Evolutionary conservation across 805 yeast species (phyloP), one percentile per base, ranked within the genome.

Genomic region (Candida manassasensis): DNA sequence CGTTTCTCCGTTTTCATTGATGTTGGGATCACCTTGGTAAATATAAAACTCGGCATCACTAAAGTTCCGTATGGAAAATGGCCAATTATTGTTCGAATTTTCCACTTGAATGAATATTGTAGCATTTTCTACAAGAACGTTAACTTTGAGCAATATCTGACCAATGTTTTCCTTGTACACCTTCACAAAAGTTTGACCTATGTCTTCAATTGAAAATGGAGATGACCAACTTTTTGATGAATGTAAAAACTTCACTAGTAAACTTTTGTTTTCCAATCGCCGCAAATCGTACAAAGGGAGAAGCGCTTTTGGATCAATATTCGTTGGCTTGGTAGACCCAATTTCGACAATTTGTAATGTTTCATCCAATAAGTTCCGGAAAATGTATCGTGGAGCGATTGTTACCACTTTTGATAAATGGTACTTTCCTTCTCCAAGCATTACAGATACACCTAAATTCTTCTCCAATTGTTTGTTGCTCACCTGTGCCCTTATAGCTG

Each of bases 341-440:
- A 77, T 74, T 48, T 83, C 89, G 15, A 79, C 69, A 12, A 87
- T 57, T 39, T 73, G 75, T 7, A 93, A 57, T 0, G 75, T 69
- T 30, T 73, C 73, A 1, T 60, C 65, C 19, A 83, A 60, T 32
- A 69, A 67, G 54, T 88, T 93, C 37, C 76, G 69, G 21, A 93
- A 50, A 21, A 90, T 68, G 50, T 80, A 94, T 28, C 98, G 68
- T 3, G 99, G 98, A 0, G 89, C 67, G 18, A 93, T 59, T 1
- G 84, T 78, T 3, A 93, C 77, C 21, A 89, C 79, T 50, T 86
- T 87, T 0, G 94, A 75, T 41, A 84, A 53, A 36, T 77, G 72
- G 55, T 84, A 90, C 40, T 79, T 79, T 2, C 97, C 97, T 42
- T 77, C 79, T 13, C 97, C 98, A 46, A 88, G 97, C 0, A 72